Conservation (phyloP, 331 rosid genomes). For the Quercus lobata region DNA sequence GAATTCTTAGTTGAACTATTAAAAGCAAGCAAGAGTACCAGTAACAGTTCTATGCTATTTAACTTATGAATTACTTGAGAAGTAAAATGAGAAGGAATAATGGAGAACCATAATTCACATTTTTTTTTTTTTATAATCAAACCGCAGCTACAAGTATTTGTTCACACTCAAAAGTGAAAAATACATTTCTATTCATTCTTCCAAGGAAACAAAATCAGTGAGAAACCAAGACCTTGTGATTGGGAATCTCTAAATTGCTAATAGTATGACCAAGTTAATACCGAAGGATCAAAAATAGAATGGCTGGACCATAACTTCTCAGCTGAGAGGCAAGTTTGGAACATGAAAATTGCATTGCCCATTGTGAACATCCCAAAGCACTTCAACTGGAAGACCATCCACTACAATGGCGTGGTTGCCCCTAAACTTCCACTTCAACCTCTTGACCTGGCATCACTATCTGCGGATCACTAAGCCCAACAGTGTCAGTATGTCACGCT, state of each 20-base stretch:
- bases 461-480: slow-evolving; percentile 49
- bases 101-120: background rate
- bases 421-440: slow-evolving; percentile 74
- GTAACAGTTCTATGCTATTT: background rate
- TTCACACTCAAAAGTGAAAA: background rate
- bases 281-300: slow-evolving; percentile 34
- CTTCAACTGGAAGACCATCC: too few relatives aligned
- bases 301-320: slow-evolving; percentile 38
- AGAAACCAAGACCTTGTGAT: too few relatives aligned
- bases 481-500: slow-evolving; percentile 46
- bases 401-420: slow-evolving; percentile 67
- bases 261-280: slow-evolving; percentile 45
- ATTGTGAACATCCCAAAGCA: slow-evolving; percentile 78
- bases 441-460: slow-evolving; percentile 61
- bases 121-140: slow-evolving; percentile 1
- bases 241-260: slow-evolving; percentile 30
- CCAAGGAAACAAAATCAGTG: too few relatives aligned
- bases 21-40: background rate
- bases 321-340: slow-evolving; percentile 52
- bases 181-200: too few relatives aligned
- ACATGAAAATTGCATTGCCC: slow-evolving; percentile 75
- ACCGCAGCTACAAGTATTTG: slow-evolving; percentile 6
- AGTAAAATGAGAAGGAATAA: background rate
- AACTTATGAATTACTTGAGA: background rate
- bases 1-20: background rate